Percentiles rank a stretch among this genome's conserved stretches.
phyloP scores from a whole-genome alignment of 1,284 basidiomycete genomes.

The Kwoniella shivajii region DNA sequence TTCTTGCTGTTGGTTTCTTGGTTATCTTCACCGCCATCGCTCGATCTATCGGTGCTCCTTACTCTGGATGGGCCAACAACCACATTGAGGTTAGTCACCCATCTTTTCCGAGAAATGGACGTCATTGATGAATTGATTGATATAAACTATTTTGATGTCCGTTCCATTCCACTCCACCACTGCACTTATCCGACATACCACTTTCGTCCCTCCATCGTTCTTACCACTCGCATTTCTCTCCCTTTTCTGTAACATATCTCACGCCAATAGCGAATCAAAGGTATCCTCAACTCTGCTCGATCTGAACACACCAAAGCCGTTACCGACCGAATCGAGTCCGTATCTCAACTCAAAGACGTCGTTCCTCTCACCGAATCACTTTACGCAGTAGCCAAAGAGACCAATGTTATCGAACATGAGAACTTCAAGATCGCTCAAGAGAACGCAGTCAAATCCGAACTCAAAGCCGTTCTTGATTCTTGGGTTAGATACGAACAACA shows the following conservation, averaged over 20 bases:
- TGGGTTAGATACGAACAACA: conserved; percentile 99
- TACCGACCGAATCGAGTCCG: conserved; percentile 86
- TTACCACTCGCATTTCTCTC: background rate
- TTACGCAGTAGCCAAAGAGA: conserved; percentile 95
- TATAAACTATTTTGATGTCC: background rate
- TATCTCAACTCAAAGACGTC: conserved; percentile 92
- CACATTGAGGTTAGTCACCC: conserved; percentile 64
- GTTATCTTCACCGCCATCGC: conserved; percentile 86
- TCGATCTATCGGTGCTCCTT: conserved; percentile 77
- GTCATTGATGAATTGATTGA: no score
- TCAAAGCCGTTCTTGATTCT: conserved; percentile 93
- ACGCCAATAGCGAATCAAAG: conserved; percentile 65
- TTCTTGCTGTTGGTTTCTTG: conserved; percentile 78
- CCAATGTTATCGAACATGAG: conserved; percentile 85
- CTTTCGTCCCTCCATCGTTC: background rate
- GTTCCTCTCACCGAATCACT: conserved; percentile 85
- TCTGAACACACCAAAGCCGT: conserved; percentile 91
- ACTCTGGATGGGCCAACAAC: conserved; percentile 87
- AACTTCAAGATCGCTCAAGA: conserved; percentile 91
- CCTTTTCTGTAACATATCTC: no score
- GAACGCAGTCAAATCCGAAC: conserved; percentile 79
- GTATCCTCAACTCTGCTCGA: conserved; percentile 79
- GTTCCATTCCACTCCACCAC: background rate
- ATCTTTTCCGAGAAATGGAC: background rate
- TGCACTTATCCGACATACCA: background rate